Percentiles rank a stretch among this genome's conserved stretches.
phyloP scores from a whole-genome alignment of 2,329 filamentous ascomycete genomes.

The Cadophora malorum region DNA sequence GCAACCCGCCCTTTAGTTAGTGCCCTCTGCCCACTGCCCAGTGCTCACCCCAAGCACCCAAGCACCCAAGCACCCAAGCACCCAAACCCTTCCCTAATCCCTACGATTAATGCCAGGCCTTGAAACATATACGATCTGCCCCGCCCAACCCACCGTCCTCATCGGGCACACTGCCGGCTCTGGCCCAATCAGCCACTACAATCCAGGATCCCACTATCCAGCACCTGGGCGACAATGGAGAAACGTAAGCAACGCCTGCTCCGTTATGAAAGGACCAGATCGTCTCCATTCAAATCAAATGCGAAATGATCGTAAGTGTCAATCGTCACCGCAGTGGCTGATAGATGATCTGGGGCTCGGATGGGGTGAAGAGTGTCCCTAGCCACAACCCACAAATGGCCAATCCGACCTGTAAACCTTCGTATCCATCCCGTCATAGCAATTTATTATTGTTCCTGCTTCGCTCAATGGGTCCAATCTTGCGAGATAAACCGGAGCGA shows the following conservation, averaged over 20 bases:
- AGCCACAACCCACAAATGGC: background rate
- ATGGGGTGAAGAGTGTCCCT: background rate
- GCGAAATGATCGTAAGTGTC: background rate
- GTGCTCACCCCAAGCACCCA: too few relatives aligned
- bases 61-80: too few relatives aligned
- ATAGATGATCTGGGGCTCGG: background rate
- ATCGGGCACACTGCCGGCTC: conserved; percentile 13
- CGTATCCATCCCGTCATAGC: conserved; percentile 13
- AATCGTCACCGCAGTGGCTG: conserved; percentile 19
- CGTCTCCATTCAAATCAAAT: conserved; percentile 27
- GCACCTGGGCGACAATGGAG: conserved; percentile 14
- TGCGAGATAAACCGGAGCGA: conserved; percentile 18
- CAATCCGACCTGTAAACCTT: conserved; percentile 4
- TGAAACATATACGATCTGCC: conserved; percentile 35
- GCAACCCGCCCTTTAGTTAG: background rate
- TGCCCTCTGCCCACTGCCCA: background rate
- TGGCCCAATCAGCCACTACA: conserved; percentile 20
- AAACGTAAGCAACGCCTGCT: conserved; percentile 34
- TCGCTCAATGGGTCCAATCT: conserved; percentile 2
- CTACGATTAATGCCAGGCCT: conserved; percentile 27
- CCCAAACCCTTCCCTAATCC: background rate
- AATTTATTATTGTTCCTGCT: conserved; percentile 7
- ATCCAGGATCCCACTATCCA: background rate
- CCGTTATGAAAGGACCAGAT: conserved; percentile 38
- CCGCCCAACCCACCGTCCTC: conserved; percentile 20